Evolutionary conservation across 163 green algal genomes (phyloP).

Genomic region (Chlamydomonas reinhardtii): DNA sequence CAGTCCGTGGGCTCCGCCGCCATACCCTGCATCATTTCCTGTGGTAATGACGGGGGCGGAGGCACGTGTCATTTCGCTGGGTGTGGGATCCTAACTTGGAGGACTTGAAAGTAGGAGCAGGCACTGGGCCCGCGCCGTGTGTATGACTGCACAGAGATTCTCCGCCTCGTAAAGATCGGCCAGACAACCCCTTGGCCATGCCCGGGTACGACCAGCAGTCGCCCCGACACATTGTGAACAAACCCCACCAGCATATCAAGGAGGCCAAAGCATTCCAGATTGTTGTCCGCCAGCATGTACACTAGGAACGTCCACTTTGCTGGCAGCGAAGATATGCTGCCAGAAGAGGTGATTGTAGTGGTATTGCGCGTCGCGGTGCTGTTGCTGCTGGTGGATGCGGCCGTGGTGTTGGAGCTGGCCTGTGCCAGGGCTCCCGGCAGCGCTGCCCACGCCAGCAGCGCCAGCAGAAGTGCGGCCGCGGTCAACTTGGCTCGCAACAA

Average conservation of each 20-base stretch:
- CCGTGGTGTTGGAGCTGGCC: not conserved
- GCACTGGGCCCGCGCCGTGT: too few species aligned
- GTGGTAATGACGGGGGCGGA: not conserved
- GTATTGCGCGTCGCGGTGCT: too few species aligned
- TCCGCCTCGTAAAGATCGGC: too few species aligned
- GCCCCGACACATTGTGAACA: too few species aligned
- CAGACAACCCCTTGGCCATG: too few species aligned
- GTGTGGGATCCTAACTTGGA: too few species aligned
- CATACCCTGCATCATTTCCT: conserved; percentile 63
- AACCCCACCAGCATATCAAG: conserved; percentile 34
- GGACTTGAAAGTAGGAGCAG: too few species aligned
- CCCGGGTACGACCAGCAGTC: too few species aligned
- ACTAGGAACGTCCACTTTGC: conserved; percentile 60
- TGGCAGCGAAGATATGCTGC: not conserved
- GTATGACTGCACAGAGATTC: too few species aligned
- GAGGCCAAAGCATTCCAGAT: conserved; percentile 55
- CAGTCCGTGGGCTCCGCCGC: conserved; percentile 52
- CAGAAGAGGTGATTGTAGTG: not conserved
- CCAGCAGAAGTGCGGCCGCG: not conserved
- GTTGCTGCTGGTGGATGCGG: not conserved
- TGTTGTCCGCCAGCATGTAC: conserved; percentile 67
- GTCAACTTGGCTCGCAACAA: not conserved
- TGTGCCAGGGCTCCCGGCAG: not conserved
- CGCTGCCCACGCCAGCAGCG: not conserved
- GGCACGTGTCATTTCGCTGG: too few species aligned